Conservation (phyloP, 2,329 filamentous ascomycete genomes). For the Aureobasidium musti region DNA sequence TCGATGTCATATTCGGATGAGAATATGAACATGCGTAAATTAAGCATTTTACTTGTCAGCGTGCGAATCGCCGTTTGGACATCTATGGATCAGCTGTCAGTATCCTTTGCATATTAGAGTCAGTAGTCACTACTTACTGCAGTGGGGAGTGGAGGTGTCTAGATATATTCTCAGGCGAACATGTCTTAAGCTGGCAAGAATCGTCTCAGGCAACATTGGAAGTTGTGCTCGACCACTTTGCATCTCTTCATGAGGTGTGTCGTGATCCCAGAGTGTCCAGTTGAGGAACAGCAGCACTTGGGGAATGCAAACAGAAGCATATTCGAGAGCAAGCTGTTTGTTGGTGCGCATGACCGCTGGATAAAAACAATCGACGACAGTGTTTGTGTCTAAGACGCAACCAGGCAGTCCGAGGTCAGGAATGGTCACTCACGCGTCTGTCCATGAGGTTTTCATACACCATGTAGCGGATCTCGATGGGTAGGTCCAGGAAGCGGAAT, state of each 20-base stretch:
- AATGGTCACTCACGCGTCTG: background rate
- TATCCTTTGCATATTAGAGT: background rate
- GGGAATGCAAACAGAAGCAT: background rate
- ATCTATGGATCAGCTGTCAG: background rate
- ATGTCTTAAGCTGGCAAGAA: background rate
- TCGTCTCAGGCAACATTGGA: background rate
- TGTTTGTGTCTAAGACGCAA: background rate
- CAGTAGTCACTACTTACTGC: background rate
- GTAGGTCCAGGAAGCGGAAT: constrained; percentile 1
- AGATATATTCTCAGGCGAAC: background rate
- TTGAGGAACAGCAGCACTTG: background rate
- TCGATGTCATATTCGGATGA: background rate
- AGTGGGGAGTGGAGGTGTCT: background rate
- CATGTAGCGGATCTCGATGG: background rate
- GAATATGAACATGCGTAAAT: background rate
- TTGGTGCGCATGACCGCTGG: background rate
- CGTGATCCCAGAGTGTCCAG: background rate
- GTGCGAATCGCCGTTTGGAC: background rate
- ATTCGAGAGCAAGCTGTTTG: background rate
- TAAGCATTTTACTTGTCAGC: background rate
- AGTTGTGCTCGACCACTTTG: background rate
- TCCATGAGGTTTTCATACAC: background rate
- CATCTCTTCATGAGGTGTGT: background rate
- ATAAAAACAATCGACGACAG: background rate
- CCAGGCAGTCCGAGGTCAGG: background rate